These are phyloP conservation scores for Dictyostelium capitatum DNA, from an alignment of 78 protist genomes.

Conservation along the genomic window DNA sequence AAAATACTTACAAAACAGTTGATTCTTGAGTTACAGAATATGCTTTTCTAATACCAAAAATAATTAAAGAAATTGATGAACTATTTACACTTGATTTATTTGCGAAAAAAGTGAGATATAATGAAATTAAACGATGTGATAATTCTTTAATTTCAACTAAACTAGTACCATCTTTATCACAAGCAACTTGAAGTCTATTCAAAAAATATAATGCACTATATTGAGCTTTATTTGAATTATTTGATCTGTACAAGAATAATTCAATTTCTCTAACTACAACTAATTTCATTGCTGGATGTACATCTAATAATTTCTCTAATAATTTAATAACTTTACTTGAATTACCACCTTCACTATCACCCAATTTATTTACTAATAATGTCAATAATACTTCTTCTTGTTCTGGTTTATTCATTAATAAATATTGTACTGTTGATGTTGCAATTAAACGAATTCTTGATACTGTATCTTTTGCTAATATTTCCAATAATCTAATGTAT, in stretches of 20 bases:
- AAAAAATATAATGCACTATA: conserved; percentile 43
- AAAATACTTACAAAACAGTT: conserved; percentile 5
- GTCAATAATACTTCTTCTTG: conserved; percentile 78
- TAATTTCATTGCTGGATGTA: conserved; percentile 85
- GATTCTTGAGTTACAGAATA: conserved; percentile 15
- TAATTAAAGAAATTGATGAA: conserved; percentile 3
- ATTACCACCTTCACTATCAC: conserved; percentile 68
- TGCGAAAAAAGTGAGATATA: conserved; percentile 36
- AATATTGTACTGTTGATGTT: not conserved
- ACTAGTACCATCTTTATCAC: conserved; percentile 23
- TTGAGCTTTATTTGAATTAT: conserved; percentile 61
- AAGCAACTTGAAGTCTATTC: conserved; percentile 1
- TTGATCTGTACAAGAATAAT: conserved; percentile 75
- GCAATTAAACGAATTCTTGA: conserved; percentile 33
- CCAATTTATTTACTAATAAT: conserved; percentile 83
- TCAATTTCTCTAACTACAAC: conserved; percentile 78
- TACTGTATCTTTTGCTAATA: conserved; percentile 12
- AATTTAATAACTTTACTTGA: conserved; percentile 56
- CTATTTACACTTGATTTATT: not conserved
- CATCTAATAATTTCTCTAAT: conserved; percentile 30
- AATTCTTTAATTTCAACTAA: not conserved
- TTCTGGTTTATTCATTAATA: conserved; percentile 77
- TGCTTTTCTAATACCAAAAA: conserved; percentile 66
- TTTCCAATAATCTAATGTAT: conserved; percentile 44
- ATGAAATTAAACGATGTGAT: not conserved